Evolutionary conservation across 2,329 filamentous ascomycete genomes (phyloP), one percentile per base, ranked within the genome.

Genomic region (Penicillium sp.): DNA sequence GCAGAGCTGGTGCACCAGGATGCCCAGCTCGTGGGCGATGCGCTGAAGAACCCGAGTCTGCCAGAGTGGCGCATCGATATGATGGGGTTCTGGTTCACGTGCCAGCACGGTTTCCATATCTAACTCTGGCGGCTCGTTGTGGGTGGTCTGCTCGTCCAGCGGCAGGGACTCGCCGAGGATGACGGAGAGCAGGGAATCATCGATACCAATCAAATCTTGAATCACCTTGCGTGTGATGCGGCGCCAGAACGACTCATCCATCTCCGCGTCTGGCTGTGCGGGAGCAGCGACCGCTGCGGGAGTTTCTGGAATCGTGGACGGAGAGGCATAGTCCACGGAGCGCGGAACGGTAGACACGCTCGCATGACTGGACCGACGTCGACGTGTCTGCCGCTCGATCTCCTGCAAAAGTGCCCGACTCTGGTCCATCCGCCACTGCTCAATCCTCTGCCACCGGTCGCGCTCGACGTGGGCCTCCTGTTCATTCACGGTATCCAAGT

Each of bases 341-440:
- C 62, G 53, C 1, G 62, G 68, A 27, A 66, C 59, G 16, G 60
- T 68, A 13, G 67, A 59, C 24, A 60, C 60, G 44, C 69, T 73
- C 39, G 52, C 60, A 47, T 65, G 70, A 56, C 70, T 73, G 35
- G 66, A 69, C 52, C 75, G 84, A 58, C 89, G 85, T 58, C 89
- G 83, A 56, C 86, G 82, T 4, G 92, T 96, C 76, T 96, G 92
- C 61, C 86, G 89, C 75, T 96, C 90, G 50, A 98, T 93, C 75
- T 97, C 92, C 56, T 96, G 90, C 36, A 97, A 75, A 31, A 99
- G 80, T 11, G 91, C 87, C 59, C 86, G 86, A 74, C 92, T 96
- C 73, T 99, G 93, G 70, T 98, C 94, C 70, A 96, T 78, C 56
- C 93, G 86, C 95, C 95, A 99, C 53, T 86, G 85, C 76, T 98